Base-by-base conservation (phyloP, 257 asterid species). In the Echium plantagineum region DNA sequence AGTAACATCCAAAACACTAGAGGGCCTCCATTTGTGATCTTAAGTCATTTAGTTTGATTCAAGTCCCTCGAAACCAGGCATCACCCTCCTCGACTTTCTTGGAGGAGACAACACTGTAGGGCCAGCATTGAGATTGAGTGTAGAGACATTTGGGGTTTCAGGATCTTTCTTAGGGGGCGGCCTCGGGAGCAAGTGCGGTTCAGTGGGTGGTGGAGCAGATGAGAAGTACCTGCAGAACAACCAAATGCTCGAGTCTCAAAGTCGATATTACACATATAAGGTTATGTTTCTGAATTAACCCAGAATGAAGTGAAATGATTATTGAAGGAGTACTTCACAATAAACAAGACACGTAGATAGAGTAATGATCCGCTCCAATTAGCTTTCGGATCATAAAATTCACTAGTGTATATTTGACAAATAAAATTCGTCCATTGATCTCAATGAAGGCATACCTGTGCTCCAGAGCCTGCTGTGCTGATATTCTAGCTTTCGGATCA, bases 31-130 rank as follows among this genome's bases (percentile, higher is more conserved):
- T 31, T 31, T 5, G 38, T 31, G 38, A 7, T 31, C 38, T 5
- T 31, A 5, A 5, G 9, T 31, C 38, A 38, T 10, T 38, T 38
- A 38, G 48, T 81, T 82, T 64, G 77, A 68, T 71, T 85, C 94
- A 66, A 83, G 71, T 54, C 88, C 93, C 74, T 88, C 95, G 26
- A 89, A 95, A 19, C 80, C 71, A 47, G 95, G 89, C 94, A 84
- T 89, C 72, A 93, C 96, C 71, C 97, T 85, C 77, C 97, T 84
- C 48, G 82, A 80, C 84, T 89, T 93, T 75, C 97, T 84, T 59
- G 94, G 98, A 63, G 98, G 98, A 67, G 98, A 93, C 73, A 89
- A 72, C 24, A 91, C 94, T 21, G 87, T 79, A 3, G 98, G 97
- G 57, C 94, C 94, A 58, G 76, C 89, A 52, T 59, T 80, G 55